Evolutionary conservation across 352 stramenopile species (phyloP).

Genomic region (Aphanomyces astaci): DNA sequence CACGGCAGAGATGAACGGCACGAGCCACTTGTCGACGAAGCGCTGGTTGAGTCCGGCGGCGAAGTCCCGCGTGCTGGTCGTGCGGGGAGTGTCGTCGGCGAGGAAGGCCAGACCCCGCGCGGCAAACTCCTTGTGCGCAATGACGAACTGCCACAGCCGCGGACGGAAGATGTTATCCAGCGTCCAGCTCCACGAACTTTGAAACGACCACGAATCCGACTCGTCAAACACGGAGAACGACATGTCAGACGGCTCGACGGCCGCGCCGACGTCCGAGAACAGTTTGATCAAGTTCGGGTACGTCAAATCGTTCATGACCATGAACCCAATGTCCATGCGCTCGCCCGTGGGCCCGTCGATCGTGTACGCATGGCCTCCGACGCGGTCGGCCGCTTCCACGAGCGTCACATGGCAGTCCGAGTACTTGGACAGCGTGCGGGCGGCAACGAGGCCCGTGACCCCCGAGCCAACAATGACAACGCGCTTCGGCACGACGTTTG

Average conservation of each 20-base stretch:
- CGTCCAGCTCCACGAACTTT: conserved; percentile 29
- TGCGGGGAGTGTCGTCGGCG: conserved; percentile 20
- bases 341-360: conserved; percentile 29
- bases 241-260: conserved; percentile 62
- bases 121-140: conserved; percentile 25
- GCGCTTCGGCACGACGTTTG: conserved; percentile 23
- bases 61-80: conserved; percentile 23
- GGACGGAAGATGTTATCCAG: conserved; percentile 29
- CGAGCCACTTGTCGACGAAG: conserved; percentile 31
- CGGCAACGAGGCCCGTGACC: conserved; percentile 28
- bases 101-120: conserved; percentile 24
- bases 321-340: conserved; percentile 86
- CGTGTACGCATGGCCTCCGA: conserved; percentile 47
- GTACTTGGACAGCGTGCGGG: conserved; percentile 27
- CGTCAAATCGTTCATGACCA: conserved; percentile 87
- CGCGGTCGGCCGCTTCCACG: conserved; percentile 32
- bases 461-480: conserved; percentile 29
- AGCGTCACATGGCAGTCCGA: conserved; percentile 36
- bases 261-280: conserved; percentile 63
- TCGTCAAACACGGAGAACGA: conserved; percentile 43
- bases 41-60: not conserved
- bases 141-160: conserved; percentile 26
- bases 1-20: conserved; percentile 31
- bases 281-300: conserved; percentile 85
- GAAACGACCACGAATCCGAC: conserved; percentile 21